Percentiles rank a stretch among this genome's conserved stretches.
Evolutionary conservation across 805 yeast species (phyloP).

Genomic region (Barnettozyma pratensis): DNA sequence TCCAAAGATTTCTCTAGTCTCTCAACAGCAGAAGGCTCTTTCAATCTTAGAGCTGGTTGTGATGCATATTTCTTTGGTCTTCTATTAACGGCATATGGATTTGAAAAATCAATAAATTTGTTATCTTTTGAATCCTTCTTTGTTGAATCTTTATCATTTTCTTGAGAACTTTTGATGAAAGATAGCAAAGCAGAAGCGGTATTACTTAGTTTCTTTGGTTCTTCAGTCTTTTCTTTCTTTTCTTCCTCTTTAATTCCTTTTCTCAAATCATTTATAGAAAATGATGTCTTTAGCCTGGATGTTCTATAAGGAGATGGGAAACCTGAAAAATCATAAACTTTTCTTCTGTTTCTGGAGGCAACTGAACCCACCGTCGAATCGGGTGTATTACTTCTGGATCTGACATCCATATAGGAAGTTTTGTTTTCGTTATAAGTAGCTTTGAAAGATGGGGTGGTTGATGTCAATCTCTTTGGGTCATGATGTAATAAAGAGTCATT

Average conservation of each 20-base stretch:
- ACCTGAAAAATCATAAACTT: constrained; percentile 33
- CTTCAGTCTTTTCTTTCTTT: constrained; percentile 3
- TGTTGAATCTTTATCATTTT: constrained; percentile 1
- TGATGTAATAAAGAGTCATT: constrained; percentile 7
- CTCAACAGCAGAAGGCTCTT: constrained; percentile 17
- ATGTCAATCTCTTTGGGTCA: constrained; percentile 2
- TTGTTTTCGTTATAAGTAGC: constrained; percentile 26
- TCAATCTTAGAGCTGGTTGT: constrained; percentile 5
- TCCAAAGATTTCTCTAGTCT: constrained; percentile 19
- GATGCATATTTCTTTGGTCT: constrained; percentile 4
- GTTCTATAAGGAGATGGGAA: constrained; percentile 36
- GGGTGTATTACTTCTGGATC: constrained; percentile 1
- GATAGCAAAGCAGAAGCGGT: constrained; percentile 48
- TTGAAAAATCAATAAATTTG: constrained; percentile 26
- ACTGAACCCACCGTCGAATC: not conserved
- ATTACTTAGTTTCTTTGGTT: constrained; percentile 33
- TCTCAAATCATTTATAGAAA: constrained; percentile 5
- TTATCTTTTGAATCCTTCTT: constrained; percentile 1
- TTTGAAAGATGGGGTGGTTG: constrained; percentile 29
- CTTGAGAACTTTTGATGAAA: constrained; percentile 31
- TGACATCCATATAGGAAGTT: constrained; percentile 1
- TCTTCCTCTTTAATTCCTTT: not conserved
- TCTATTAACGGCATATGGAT: constrained; percentile 35
- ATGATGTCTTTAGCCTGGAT: constrained; percentile 23
- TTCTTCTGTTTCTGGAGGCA: constrained; percentile 19